These are phyloP conservation scores for Tolypocladium nubicola DNA, from an alignment of 2,329 filamentous ascomycete genomes.

Conservation along the genomic window DNA sequence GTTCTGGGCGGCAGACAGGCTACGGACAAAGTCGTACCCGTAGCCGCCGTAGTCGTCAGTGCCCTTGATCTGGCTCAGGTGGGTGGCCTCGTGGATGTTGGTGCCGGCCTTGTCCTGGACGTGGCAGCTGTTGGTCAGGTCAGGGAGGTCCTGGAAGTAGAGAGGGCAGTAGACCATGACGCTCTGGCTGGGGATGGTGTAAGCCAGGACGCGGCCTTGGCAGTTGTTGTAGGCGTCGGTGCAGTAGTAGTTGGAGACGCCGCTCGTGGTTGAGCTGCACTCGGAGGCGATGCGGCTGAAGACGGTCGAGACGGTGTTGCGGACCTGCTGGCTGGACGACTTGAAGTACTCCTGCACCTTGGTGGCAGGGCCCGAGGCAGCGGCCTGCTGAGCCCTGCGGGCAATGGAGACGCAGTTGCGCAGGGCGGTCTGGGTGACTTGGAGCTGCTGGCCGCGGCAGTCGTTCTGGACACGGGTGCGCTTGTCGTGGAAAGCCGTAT, in stretches of 20 bases:
- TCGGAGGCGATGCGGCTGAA: constrained; percentile 40
- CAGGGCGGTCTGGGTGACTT: constrained; percentile 38
- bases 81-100: constrained; percentile 55
- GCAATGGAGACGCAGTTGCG: constrained; percentile 44
- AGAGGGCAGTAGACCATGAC: constrained; percentile 52
- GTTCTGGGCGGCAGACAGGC: constrained; percentile 36
- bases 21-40: constrained; percentile 37
- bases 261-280: constrained; percentile 37
- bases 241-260: constrained; percentile 46
- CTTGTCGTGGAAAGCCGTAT: constrained; percentile 36
- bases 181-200: constrained; percentile 43
- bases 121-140: constrained; percentile 42
- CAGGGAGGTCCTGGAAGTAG: constrained; percentile 45
- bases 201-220: constrained; percentile 41
- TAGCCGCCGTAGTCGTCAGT: constrained; percentile 52
- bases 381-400: constrained; percentile 37
- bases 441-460: constrained; percentile 38
- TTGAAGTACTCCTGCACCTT: constrained; percentile 56
- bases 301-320: constrained; percentile 40
- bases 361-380: constrained; percentile 33
- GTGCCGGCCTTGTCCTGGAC: constrained; percentile 56
- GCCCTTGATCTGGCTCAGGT: constrained; percentile 45
- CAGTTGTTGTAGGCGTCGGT: constrained; percentile 45
- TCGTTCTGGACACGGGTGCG: constrained; percentile 41
- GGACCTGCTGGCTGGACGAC: constrained; percentile 32